A percentile compares a stretch with the other conserved stretches of the same genome.
Conservation (phyloP, 352 stramenopile genomes). For the Pythium utonaiense region DNA sequence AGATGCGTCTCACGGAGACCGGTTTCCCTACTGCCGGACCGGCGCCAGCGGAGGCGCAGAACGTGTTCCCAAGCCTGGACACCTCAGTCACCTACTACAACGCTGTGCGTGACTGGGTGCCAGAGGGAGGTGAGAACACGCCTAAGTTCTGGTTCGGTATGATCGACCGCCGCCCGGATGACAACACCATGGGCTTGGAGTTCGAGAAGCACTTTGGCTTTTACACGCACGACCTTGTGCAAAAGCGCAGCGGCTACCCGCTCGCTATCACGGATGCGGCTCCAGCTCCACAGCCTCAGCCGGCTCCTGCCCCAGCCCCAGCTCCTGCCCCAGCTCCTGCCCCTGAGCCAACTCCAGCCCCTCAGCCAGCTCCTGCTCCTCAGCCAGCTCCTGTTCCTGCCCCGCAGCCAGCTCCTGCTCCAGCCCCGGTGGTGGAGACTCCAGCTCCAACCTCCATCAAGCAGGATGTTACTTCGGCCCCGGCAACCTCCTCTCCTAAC, state of each 20-base stretch:
- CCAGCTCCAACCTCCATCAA: neutral
- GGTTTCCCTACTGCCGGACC: conserved; percentile 46
- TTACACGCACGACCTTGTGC: conserved; percentile 20
- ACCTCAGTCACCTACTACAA: conserved; percentile 27
- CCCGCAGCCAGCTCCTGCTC: neutral
- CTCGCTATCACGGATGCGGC: conserved; percentile 7
- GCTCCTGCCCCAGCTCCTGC: neutral
- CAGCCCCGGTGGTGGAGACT: neutral
- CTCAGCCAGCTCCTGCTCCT: neutral
- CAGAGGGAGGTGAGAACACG: conserved; percentile 8
- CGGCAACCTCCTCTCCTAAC: conserved; percentile 4
- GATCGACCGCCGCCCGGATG: conserved; percentile 31
- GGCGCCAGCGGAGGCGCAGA: conserved; percentile 30
- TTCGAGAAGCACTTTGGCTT: conserved; percentile 36
- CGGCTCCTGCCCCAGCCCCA: conserved; percentile 4
- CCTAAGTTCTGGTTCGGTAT: conserved; percentile 31
- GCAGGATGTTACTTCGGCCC: neutral
- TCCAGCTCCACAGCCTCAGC: neutral
- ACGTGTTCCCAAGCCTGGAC: conserved; percentile 37
- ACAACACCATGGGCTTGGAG: conserved; percentile 19
- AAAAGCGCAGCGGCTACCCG: conserved; percentile 19
- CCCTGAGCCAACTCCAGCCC: conserved; percentile 1
- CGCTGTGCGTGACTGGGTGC: conserved; percentile 20
- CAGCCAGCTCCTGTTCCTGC: neutral
- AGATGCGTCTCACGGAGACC: conserved; percentile 55